phyloP scores from a whole-genome alignment of 2,329 filamentous ascomycete genomes.

The Curvularia eragrostidis region DNA sequence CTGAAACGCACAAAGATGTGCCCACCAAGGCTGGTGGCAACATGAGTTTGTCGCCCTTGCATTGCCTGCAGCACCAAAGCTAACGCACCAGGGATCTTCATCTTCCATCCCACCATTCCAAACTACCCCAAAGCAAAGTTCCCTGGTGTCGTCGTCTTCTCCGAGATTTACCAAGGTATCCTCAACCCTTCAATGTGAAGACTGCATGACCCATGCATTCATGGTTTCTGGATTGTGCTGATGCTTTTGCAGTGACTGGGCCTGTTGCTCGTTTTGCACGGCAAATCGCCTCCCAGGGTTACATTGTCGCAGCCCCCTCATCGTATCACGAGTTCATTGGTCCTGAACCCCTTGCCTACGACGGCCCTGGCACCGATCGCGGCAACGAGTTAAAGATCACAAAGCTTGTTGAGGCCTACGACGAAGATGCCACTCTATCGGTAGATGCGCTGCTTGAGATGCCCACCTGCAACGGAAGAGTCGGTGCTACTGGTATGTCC shows the following conservation, averaged over 20 bases:
- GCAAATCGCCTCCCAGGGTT: conserved; percentile 90
- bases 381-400: conserved; percentile 87
- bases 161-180: conserved; percentile 92
- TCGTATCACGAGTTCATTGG: conserved; percentile 94
- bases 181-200: background rate
- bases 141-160: conserved; percentile 86
- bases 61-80: background rate
- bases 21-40: conserved; percentile 64
- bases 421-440: conserved; percentile 61
- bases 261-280: conserved; percentile 88
- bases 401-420: conserved; percentile 87
- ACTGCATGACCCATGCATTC: background rate
- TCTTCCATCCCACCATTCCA: conserved; percentile 85
- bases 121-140: conserved; percentile 90
- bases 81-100: conserved; percentile 72
- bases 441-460: conserved; percentile 52
- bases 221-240: background rate
- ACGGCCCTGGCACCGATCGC: conserved; percentile 83
- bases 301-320: conserved; percentile 89
- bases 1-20: conserved; percentile 66
- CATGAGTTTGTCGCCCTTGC: conserved; percentile 57
- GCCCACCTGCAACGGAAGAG: conserved; percentile 70
- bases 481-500: conserved; percentile 53
- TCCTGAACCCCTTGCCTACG: conserved; percentile 82
- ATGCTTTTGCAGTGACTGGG: conserved; percentile 69